These are phyloP conservation scores for Acer saccharum DNA, from an alignment of 345 rosid species.

Conservation along the genomic window DNA sequence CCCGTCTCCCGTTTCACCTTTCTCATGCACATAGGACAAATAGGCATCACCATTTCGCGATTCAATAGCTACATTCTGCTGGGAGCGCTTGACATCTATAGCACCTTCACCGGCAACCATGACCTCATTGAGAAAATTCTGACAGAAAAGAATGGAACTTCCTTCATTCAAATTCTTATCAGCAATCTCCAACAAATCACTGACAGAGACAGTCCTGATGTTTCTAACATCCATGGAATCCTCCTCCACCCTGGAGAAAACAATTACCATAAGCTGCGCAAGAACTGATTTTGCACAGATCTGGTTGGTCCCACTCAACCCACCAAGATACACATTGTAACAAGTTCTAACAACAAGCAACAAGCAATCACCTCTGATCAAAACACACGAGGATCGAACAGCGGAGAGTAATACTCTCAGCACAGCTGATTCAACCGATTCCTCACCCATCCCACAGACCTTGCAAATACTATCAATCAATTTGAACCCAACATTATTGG, in stretches of 20 bases:
- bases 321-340: constrained; percentile 86
- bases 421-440: constrained; percentile 69
- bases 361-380: constrained; percentile 84
- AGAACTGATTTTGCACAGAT: constrained; percentile 91
- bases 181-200: constrained; percentile 72
- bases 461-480: constrained; percentile 57
- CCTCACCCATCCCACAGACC: constrained; percentile 73
- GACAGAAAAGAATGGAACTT: constrained; percentile 70
- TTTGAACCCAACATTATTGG: constrained; percentile 26
- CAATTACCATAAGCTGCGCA: constrained; percentile 79
- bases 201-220: constrained; percentile 58
- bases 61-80: constrained; percentile 31
- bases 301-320: constrained; percentile 84
- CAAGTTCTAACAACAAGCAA: constrained; percentile 79
- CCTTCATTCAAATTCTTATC: constrained; percentile 95
- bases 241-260: constrained; percentile 74
- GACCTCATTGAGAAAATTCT: constrained; percentile 74
- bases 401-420: constrained; percentile 78
- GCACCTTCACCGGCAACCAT: constrained; percentile 65
- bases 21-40: constrained; percentile 28
- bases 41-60: constrained; percentile 47
- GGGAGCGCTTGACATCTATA: constrained; percentile 43
- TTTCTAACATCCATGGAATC: constrained; percentile 52
- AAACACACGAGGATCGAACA: constrained; percentile 66
- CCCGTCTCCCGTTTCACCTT: constrained; percentile 29